Percentiles rank a stretch among this genome's conserved stretches.
phyloP scores from a whole-genome alignment of 164 flowering plant species.

The Brasenia schreberi region DNA sequence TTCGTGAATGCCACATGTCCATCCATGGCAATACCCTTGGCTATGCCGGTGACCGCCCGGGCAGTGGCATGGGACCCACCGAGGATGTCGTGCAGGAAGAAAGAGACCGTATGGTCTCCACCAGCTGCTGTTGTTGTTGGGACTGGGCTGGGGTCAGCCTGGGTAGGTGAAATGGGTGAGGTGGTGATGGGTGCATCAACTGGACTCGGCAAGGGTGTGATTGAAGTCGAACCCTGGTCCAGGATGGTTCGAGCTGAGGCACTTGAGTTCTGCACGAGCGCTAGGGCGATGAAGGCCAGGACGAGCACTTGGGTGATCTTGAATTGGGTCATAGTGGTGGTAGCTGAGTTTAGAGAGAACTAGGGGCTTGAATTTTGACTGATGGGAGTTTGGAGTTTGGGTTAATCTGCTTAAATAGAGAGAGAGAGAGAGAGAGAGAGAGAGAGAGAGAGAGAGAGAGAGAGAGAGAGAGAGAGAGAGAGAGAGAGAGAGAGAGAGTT shows the following conservation, averaged over 20 bases:
- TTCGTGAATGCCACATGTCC: conserved; percentile 70
- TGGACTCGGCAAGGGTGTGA: conserved; percentile 7
- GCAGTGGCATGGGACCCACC: conserved; percentile 46
- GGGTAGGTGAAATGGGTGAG: neutral
- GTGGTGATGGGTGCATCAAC: conserved; percentile 1
- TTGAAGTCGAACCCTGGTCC: conserved; percentile 5
- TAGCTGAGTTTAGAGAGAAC: too few relatives aligned
- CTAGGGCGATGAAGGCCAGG: neutral
- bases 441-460: too few relatives aligned
- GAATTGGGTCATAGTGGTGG: too few relatives aligned
- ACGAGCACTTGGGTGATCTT: too few relatives aligned
- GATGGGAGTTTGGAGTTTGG: too few relatives aligned
- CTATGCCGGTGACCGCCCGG: conserved; percentile 46
- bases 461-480: too few relatives aligned
- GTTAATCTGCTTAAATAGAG: too few relatives aligned
- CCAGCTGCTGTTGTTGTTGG: neutral
- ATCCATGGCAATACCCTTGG: conserved; percentile 34
- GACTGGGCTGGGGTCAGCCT: conserved; percentile 2
- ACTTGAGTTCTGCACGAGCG: conserved; percentile 20
- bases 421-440: too few relatives aligned
- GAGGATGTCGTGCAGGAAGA: conserved; percentile 42
- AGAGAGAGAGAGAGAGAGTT: too few relatives aligned
- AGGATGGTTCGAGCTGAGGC: conserved; percentile 35
- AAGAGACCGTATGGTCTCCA: conserved; percentile 17
- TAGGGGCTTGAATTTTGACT: too few relatives aligned